Evolutionary conservation across 2,329 filamentous ascomycete genomes (phyloP).

Genomic region (Zasmidium cellare): DNA sequence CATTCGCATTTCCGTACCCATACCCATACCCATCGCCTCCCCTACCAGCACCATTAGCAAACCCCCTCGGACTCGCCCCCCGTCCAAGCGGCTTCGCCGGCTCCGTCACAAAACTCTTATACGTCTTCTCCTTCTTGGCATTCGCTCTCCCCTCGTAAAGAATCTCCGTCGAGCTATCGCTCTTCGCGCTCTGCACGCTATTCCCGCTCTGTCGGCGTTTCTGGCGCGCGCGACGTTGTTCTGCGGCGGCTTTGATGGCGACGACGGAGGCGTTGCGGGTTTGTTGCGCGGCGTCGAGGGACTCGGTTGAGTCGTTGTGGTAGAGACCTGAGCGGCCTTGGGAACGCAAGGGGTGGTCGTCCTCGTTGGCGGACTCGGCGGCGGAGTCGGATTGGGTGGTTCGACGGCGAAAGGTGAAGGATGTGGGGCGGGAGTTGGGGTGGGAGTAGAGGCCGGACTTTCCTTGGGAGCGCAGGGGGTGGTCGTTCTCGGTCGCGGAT

Average conservation of each 20-base stretch:
- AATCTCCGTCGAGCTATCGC: not conserved
- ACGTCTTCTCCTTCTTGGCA: not conserved
- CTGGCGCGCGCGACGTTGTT: not conserved
- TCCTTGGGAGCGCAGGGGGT: not conserved
- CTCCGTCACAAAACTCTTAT: not conserved
- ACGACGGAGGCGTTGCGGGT: not conserved
- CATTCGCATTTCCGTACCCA: too few relatives aligned
- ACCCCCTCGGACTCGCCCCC: not conserved
- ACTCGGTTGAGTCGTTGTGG: not conserved
- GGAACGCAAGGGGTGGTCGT: not conserved
- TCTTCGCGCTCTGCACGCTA: not conserved
- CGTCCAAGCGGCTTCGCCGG: not conserved
- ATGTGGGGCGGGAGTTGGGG: not conserved
- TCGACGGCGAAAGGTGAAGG: not conserved
- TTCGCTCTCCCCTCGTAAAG: not conserved
- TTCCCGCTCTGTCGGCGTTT: not conserved
- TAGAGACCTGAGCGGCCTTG: not conserved
- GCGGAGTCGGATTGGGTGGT: not conserved
- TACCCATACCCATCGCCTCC: not conserved
- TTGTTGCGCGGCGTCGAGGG: not conserved
- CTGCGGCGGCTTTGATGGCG: not conserved
- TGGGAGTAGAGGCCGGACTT: not conserved
- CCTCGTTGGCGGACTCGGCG: not conserved
- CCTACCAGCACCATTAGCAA: not conserved
- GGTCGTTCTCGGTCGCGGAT: not conserved